Base-by-base conservation (phyloP, 805 yeast species). In the Cyberlindnera saturnus region DNA sequence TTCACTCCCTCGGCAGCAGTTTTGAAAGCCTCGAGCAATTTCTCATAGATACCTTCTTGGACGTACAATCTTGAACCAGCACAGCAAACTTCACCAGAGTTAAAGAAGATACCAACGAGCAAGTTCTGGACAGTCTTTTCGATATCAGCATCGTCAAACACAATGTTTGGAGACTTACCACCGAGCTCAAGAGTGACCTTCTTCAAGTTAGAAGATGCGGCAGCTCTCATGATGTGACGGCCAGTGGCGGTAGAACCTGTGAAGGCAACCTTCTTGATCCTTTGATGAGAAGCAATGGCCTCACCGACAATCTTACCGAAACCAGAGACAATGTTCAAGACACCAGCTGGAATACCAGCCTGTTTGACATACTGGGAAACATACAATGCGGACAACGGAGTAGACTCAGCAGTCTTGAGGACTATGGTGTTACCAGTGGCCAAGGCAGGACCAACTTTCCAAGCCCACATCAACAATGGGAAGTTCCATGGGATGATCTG, bases 401-500 rank as follows among this genome's bases (percentile, higher is more conserved):
- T 90, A 48, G 88, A 77, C 71, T 88, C 96, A 44, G 97, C 95
- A 34, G 95, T 77, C 73, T 90, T 90, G 67, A 90, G 70, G 38
- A 90, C 93, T 53, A 86, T 75, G 43, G 89, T 78, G 75, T 88
- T 87, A 69, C 96, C 96, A 42, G 95, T 78, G 44, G 95, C 95
- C 52, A 89, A 66, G 44, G 95, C 95, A 38, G 97, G 96, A 46
- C 90, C 96, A 48, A 90, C 71, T 67, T 90, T 90, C 97, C 97
- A 90, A 26, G 95, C 73, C 72, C 88, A 84, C 93, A 90, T 89
- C 63, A 87, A 75, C 55, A 90, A 68, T 50, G 97, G 97, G 79
- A 88, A 90, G 71, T 90, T 90, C 97, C 97, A 90, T 55, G 97
- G 96, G 53, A 90, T 89, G 61, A 90, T 86, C 66, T 87, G 95